Percentiles rank a stretch among this genome's conserved stretches.
These are phyloP conservation scores for Nemophila menziesii DNA, from an alignment of 257 asterid species.

Conservation along the genomic window DNA sequence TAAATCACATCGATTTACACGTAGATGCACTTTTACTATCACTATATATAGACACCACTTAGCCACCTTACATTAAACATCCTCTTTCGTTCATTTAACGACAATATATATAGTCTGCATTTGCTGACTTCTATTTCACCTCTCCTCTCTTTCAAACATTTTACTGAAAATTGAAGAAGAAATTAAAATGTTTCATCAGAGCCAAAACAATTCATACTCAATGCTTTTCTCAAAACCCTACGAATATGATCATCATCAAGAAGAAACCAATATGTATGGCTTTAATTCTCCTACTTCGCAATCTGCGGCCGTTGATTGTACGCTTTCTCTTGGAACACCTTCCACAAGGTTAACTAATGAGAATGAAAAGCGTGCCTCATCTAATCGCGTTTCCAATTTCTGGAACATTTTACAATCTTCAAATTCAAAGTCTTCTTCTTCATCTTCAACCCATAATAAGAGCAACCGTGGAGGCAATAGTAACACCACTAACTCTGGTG, in stretches of 20 bases:
- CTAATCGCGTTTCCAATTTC: conserved; percentile 50
- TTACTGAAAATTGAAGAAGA: conserved; percentile 8
- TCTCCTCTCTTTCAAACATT: conserved; percentile 30
- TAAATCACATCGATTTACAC: too few relatives aligned
- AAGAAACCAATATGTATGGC: conserved; percentile 17
- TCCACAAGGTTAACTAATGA: conserved; percentile 48
- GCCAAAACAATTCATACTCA: conserved; percentile 36
- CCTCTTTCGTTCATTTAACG: conserved; percentile 19
- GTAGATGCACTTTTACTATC: conserved; percentile 2
- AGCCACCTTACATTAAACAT: neutral
- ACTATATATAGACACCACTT: conserved; percentile 1
- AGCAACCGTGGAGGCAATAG: conserved; percentile 25
- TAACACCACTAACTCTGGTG: conserved; percentile 18
- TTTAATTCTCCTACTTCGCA: conserved; percentile 17
- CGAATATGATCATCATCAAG: conserved; percentile 22
- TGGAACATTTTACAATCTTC: conserved; percentile 61
- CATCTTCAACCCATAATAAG: conserved; percentile 32
- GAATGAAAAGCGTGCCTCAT: conserved; percentile 9
- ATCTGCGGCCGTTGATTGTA: conserved; percentile 69
- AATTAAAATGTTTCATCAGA: conserved; percentile 23
- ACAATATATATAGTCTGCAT: conserved; percentile 33
- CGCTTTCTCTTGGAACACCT: conserved; percentile 85
- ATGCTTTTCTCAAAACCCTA: conserved; percentile 42
- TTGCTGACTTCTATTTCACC: conserved; percentile 41
- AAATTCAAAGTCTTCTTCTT: conserved; percentile 22